Percentiles rank a stretch among this genome's conserved stretches.
Conservation (phyloP, 306 rosid species). For the Crotalaria pallida region DNA sequence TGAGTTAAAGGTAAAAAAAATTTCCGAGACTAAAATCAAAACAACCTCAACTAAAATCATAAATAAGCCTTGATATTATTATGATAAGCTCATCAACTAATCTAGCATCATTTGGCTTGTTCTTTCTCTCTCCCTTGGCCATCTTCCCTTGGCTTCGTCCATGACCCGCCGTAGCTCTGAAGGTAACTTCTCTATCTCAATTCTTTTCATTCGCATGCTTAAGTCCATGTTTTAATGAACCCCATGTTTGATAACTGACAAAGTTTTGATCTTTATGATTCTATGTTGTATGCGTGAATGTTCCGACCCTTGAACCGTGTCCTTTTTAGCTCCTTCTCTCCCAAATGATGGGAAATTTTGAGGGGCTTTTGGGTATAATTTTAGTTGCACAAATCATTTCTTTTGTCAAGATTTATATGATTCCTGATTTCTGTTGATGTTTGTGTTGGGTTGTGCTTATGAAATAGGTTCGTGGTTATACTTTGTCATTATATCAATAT, state of each 20-base stretch:
- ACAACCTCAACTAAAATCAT: no score
- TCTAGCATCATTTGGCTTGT: not conserved
- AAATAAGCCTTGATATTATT: no score
- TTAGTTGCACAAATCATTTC: not conserved
- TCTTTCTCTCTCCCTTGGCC: not conserved
- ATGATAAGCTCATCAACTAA: no score
- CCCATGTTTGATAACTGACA: not conserved
- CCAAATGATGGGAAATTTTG: not conserved
- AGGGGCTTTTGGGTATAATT: not conserved
- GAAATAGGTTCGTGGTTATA: not conserved
- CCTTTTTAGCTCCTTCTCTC: not conserved
- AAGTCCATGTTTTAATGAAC: not conserved
- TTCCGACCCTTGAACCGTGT: not conserved
- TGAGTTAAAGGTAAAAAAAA: no score
- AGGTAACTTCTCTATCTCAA: conserved; percentile 10
- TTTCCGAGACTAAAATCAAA: no score
- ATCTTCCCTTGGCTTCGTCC: not conserved
- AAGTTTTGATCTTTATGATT: not conserved
- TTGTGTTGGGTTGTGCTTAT: not conserved
- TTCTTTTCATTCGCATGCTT: not conserved
- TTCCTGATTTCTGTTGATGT: not conserved
- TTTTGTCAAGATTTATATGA: not conserved
- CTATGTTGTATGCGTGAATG: not conserved
- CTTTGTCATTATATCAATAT: not conserved
- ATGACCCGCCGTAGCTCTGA: conserved; percentile 45